Evolutionary conservation across 306 rosid genomes (phyloP).

Genomic region (Trichosanthes cucumerina): DNA sequence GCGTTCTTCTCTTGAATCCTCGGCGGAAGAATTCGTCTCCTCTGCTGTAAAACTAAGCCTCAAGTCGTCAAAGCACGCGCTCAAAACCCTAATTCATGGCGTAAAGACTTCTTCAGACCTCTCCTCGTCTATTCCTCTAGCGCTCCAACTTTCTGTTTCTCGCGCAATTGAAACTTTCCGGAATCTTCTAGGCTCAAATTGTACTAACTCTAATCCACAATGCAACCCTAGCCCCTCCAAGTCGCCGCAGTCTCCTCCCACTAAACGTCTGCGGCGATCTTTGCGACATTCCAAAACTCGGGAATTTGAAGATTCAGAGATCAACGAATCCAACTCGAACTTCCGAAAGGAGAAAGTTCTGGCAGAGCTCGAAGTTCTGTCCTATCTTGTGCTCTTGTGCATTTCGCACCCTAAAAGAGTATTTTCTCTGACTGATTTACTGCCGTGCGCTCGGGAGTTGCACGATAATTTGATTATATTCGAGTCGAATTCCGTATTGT

Average conservation of each 20-base stretch:
- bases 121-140: constrained; percentile 47
- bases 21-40: constrained; percentile 51
- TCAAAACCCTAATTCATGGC: constrained; percentile 61
- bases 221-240: constrained; percentile 10
- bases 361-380: constrained; percentile 37
- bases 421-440: constrained; percentile 34
- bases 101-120: constrained; percentile 46
- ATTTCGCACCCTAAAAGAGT: constrained; percentile 47
- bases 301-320: constrained; percentile 5
- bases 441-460: constrained; percentile 46
- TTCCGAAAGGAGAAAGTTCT: constrained; percentile 19
- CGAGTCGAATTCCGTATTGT: constrained; percentile 43
- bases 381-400: constrained; percentile 39
- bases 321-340: constrained; percentile 3
- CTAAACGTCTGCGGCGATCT: constrained; percentile 55
- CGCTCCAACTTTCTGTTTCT: constrained; percentile 42
- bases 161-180: constrained; percentile 34
- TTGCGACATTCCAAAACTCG: constrained; percentile 30
- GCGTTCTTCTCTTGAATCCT: constrained; percentile 52
- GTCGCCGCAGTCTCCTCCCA: constrained; percentile 54
- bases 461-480: constrained; percentile 55
- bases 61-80: constrained; percentile 48
- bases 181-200: constrained; percentile 16
- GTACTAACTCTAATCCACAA: constrained; percentile 11
- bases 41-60: constrained; percentile 35